These are phyloP conservation scores for Schizochytrium sp. DNA, from an alignment of 108 stramenopile genomes.

Conservation along the genomic window DNA sequence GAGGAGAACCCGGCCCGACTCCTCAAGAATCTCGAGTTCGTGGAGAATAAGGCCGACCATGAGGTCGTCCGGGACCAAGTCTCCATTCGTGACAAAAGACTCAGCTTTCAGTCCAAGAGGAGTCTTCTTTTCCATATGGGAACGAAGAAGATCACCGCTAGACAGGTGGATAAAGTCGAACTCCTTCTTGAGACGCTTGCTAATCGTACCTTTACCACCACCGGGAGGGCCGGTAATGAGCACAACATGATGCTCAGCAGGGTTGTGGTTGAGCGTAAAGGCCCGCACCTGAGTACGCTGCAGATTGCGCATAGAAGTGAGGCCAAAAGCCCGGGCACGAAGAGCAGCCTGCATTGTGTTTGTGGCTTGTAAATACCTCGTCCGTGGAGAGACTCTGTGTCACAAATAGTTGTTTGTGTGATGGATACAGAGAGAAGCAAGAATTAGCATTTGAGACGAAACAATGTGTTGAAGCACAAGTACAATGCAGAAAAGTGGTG, in stretches of 20 bases:
- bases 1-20: slow-evolving; percentile 82
- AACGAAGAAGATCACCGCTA: slow-evolving; percentile 94
- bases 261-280: too few relatives aligned
- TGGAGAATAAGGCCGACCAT: slow-evolving; percentile 90
- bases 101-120: slow-evolving; percentile 87
- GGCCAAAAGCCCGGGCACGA: too few relatives aligned
- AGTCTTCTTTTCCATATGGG: slow-evolving; percentile 85
- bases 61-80: slow-evolving; percentile 88
- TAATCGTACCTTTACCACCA: slow-evolving; percentile 97
- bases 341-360: too few relatives aligned
- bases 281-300: too few relatives aligned
- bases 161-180: slow-evolving; percentile 87
- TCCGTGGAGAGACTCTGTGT: too few relatives aligned
- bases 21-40: slow-evolving; percentile 77
- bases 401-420: too few relatives aligned
- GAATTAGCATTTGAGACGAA: too few relatives aligned
- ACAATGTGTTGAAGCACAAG: too few relatives aligned
- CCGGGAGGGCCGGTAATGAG: slow-evolving; percentile 92
- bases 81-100: slow-evolving; percentile 86
- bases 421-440: too few relatives aligned
- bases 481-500: too few relatives aligned
- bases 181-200: slow-evolving; percentile 85
- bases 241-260: background rate
- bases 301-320: too few relatives aligned
- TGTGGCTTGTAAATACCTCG: too few relatives aligned